phyloP scores from a whole-genome alignment of 2,329 filamentous ascomycete genomes.

The Colletotrichum orbiculare region DNA sequence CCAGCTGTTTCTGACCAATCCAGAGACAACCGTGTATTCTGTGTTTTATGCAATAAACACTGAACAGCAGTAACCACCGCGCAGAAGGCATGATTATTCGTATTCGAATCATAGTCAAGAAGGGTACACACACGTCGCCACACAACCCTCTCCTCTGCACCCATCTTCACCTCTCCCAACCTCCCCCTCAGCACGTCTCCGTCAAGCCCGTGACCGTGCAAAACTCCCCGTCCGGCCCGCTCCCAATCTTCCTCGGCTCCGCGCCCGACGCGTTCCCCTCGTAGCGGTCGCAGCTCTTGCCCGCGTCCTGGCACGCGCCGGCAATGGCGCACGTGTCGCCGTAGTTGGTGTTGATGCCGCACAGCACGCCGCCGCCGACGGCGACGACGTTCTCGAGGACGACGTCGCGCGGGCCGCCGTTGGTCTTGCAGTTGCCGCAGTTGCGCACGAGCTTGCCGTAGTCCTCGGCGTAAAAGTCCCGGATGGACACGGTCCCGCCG shows the following conservation, averaged over 20 bases:
- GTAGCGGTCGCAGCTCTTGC: constrained; percentile 40
- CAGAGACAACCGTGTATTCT: no score
- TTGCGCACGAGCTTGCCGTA: constrained; percentile 61
- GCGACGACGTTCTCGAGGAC: constrained; percentile 50
- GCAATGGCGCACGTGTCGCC: constrained; percentile 38
- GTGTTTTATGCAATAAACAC: no score
- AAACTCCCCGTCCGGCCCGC: constrained; percentile 46
- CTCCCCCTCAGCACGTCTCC: constrained; percentile 20
- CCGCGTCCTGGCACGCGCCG: constrained; percentile 33
- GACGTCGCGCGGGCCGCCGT: constrained; percentile 42
- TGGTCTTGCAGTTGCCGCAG: constrained; percentile 57
- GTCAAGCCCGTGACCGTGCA: constrained; percentile 28
- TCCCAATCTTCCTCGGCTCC: constrained; percentile 50
- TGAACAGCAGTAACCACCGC: no score
- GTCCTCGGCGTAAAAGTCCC: constrained; percentile 54
- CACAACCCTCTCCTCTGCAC: neutral
- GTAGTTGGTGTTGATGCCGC: constrained; percentile 48
- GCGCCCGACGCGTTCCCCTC: constrained; percentile 47
- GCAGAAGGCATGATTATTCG: no score
- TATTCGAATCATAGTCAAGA: no score
- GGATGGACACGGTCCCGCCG: constrained; percentile 49
- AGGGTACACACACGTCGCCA: neutral
- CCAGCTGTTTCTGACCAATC: no score
- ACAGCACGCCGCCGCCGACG: constrained; percentile 46
- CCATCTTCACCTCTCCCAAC: no score